Evolutionary conservation across 768 basidiomycete species (phyloP).

Genomic region (Lentinula boryana): DNA sequence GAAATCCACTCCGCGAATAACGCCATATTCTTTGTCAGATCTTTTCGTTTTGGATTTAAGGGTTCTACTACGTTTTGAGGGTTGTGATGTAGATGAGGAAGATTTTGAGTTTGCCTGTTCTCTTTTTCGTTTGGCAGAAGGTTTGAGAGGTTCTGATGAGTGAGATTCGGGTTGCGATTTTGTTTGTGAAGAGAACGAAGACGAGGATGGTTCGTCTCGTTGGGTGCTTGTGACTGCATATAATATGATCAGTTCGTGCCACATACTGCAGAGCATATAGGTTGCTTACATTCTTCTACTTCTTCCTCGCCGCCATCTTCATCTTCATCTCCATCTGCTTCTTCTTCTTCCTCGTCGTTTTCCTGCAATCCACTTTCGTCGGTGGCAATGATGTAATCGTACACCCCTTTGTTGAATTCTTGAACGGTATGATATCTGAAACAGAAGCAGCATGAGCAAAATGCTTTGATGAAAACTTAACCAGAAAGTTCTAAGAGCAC

Average conservation of each 20-base stretch:
- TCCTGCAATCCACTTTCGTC: constrained; percentile 63
- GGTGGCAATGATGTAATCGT: constrained; percentile 97
- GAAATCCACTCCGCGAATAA: constrained; percentile 95
- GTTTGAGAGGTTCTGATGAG: constrained; percentile 16
- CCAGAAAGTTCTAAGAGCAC: neutral
- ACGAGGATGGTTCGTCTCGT: constrained; percentile 27
- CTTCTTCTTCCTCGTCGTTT: constrained; percentile 66
- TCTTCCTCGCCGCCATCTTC: constrained; percentile 46
- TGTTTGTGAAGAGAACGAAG: constrained; percentile 44
- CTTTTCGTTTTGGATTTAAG: neutral
- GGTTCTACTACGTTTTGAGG: constrained; percentile 14
- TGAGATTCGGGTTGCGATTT: constrained; percentile 25
- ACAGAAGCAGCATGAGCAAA: neutral
- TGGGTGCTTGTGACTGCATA: constrained; percentile 52
- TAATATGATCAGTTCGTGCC: no score
- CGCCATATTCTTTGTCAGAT: constrained; percentile 79
- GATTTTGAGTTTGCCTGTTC: neutral
- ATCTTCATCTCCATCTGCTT: constrained; percentile 33
- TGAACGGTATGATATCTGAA: constrained; percentile 91
- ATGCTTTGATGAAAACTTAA: neutral
- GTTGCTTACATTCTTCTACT: constrained; percentile 28
- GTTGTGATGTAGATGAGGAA: neutral
- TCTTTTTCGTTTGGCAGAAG: constrained; percentile 19
- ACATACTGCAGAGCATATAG: neutral
- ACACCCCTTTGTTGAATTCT: constrained; percentile 97